Base-by-base conservation (phyloP, 1,139 yeast genomes). In the Saccharomyces hybrid region DNA sequence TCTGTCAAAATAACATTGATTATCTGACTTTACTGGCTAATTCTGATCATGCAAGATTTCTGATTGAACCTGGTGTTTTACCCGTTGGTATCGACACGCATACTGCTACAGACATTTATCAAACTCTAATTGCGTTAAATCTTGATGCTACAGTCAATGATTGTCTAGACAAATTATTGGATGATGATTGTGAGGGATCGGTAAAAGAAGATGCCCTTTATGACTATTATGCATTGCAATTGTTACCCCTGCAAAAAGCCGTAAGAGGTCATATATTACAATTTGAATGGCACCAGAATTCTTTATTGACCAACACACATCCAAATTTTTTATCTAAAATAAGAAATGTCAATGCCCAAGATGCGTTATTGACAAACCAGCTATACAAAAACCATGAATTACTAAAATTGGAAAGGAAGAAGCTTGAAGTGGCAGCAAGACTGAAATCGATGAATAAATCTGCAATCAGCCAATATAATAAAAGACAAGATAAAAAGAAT, bases 241-340 rank as follows among this genome's bases (percentile, higher is more conserved):
- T 84, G 44, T 67, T 84, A 28, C 88, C 89, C 0, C 69, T 75
- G 44, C 93, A 86, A 63, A 82, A 81, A 59, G 81, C 86, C 47
- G 70, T 84, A 38, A 75, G 86, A 60, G 93, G 91, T 0, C 81
- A 80, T 58, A 64, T 85, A 1, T 69, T 84, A 48, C 78, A 84
- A 4, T 82, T 81, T 60, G 70, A 81, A 50, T 84, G 86, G 81
- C 86, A 84, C 63, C 83, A 84, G 62, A 80, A 79, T 60, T 79
- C 88, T 2, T 70, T 86, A 42, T 71, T 86, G 52, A 84, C 90
- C 1, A 85, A 85, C 64, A 82, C 88, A 1, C 86, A 86, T 69
- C 95, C 95, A 11, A 86, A 85, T 66, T 86, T 86, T 62, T 75
- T 86, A 48, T 88, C 91, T 2, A 84, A 83, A 63, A 80, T 82